Conservation (phyloP, 2,329 filamentous ascomycete genomes). For the Fusarium bactridioides region DNA sequence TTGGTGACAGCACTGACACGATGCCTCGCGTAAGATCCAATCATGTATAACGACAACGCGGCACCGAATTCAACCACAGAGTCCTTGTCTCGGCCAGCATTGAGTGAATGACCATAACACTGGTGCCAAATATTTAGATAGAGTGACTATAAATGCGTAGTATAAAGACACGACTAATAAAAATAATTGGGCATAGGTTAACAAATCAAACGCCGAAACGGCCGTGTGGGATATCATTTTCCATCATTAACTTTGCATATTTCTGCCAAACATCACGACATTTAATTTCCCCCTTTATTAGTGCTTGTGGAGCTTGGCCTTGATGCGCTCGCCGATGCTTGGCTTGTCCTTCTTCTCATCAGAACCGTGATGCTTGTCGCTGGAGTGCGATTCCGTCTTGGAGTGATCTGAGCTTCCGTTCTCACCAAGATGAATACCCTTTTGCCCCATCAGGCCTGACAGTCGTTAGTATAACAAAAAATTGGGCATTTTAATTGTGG, state of each 20-base stretch:
- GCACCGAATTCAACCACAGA: not conserved
- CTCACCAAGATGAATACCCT: slow-evolving; percentile 40
- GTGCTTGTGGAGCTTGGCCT: slow-evolving; percentile 70
- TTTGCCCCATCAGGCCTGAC: slow-evolving; percentile 47
- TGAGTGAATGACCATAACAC: not conserved
- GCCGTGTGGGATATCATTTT: slow-evolving; percentile 26
- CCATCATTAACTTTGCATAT: slow-evolving; percentile 17
- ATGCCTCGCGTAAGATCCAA: not conserved
- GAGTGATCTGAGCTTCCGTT: not conserved
- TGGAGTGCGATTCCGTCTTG: slow-evolving; percentile 10
- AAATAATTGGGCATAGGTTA: not conserved
- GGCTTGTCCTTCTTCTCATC: slow-evolving; percentile 52
- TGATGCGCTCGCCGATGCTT: slow-evolving; percentile 70
- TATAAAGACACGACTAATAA: not conserved
- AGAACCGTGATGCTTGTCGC: slow-evolving; percentile 24
- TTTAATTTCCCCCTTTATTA: slow-evolving; percentile 27
- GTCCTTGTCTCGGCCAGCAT: not conserved
- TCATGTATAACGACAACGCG: not conserved
- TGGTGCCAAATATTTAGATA: not conserved
- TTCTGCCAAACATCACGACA: not conserved
- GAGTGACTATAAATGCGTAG: not conserved
- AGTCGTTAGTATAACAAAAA: not conserved
- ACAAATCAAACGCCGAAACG: not conserved
- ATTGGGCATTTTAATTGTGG: not conserved
- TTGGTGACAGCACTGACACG: not conserved